Evolutionary conservation across 495 filamentous ascomycete species (phyloP).

Genomic region (Lasiosphaeriaceae sp.): DNA sequence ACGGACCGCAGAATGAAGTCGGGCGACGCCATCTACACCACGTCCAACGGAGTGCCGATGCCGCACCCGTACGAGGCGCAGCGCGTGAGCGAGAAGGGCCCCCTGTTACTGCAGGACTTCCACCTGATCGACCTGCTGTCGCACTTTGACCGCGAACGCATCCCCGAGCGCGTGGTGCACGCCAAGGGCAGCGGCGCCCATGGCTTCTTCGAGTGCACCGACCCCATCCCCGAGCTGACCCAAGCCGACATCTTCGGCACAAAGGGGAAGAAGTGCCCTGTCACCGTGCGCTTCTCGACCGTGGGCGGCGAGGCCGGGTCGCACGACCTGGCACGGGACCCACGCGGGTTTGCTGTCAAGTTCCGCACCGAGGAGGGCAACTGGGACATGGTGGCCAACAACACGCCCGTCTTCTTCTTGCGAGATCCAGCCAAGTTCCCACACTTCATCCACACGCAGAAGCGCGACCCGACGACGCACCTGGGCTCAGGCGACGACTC

Average conservation of each 20-base stretch:
- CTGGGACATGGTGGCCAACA: conserved; percentile 70
- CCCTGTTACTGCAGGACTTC: conserved; percentile 29
- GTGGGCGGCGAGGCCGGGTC: conserved; percentile 68
- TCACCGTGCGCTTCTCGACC: conserved; percentile 67
- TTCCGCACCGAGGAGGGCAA: conserved; percentile 81
- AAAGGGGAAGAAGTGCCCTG: conserved; percentile 64
- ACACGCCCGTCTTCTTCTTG: conserved; percentile 73
- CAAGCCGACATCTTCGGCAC: conserved; percentile 47
- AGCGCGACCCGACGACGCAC: conserved; percentile 67
- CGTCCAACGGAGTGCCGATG: conserved; percentile 6
- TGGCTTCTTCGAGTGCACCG: conserved; percentile 59
- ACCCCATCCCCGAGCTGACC: conserved; percentile 40
- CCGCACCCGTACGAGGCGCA: conserved; percentile 1
- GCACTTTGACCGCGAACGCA: conserved; percentile 60
- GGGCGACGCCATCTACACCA: conserved; percentile 16
- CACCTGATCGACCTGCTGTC: conserved; percentile 52
- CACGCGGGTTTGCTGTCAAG: conserved; percentile 67
- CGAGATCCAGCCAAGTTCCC: conserved; percentile 75
- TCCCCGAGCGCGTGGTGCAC: conserved; percentile 57
- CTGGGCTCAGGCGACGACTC: conserved; percentile 36
- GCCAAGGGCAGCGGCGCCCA: conserved; percentile 59
- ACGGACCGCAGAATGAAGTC: conserved; percentile 24
- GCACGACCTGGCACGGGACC: conserved; percentile 62
- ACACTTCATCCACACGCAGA: conserved; percentile 71
- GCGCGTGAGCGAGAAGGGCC: conserved; percentile 2